A percentile compares a stretch with the other conserved stretches of the same genome.
Conservation (phyloP, 2,329 filamentous ascomycete genomes). For the Aspergillus quadricinctus region DNA sequence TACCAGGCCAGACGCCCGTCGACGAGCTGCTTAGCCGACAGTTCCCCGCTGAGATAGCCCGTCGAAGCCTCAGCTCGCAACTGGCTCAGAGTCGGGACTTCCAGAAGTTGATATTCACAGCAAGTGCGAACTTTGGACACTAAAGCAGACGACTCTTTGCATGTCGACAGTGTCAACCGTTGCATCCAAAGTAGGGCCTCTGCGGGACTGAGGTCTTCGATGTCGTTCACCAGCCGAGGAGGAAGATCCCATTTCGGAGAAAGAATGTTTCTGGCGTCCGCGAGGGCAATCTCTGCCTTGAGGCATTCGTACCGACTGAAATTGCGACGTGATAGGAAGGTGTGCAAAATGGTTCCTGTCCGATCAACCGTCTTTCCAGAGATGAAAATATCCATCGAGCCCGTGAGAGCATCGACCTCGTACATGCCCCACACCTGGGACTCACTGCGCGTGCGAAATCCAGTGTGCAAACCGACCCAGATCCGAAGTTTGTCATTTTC, state of each 20-base stretch:
- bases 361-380: conserved; percentile 32
- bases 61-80: conserved; percentile 34
- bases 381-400: conserved; percentile 26
- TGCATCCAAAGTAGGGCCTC: conserved; percentile 23
- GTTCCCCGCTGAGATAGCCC: conserved; percentile 38
- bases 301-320: conserved; percentile 27
- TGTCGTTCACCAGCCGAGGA: conserved; percentile 28
- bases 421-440: conserved; percentile 18
- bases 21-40: conserved; percentile 34
- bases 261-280: conserved; percentile 15
- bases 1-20: conserved; percentile 42
- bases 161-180: conserved; percentile 4
- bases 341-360: conserved; percentile 32
- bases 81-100: conserved; percentile 33
- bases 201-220: conserved; percentile 31
- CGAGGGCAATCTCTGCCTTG: conserved; percentile 27
- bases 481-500: conserved; percentile 11
- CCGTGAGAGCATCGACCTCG: conserved; percentile 4
- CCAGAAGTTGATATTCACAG: conserved; percentile 20
- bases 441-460: conserved; percentile 16
- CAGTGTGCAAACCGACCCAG: conserved; percentile 20
- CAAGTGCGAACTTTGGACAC: conserved; percentile 15
- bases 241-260: conserved; percentile 19
- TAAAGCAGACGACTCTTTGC: conserved; percentile 5
- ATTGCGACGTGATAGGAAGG: conserved; percentile 31